A percentile compares a stretch with the other conserved stretches of the same genome.
Evolutionary conservation across 2,329 filamentous ascomycete species (phyloP).

Genomic region (Aphanoascus verrucosus): DNA sequence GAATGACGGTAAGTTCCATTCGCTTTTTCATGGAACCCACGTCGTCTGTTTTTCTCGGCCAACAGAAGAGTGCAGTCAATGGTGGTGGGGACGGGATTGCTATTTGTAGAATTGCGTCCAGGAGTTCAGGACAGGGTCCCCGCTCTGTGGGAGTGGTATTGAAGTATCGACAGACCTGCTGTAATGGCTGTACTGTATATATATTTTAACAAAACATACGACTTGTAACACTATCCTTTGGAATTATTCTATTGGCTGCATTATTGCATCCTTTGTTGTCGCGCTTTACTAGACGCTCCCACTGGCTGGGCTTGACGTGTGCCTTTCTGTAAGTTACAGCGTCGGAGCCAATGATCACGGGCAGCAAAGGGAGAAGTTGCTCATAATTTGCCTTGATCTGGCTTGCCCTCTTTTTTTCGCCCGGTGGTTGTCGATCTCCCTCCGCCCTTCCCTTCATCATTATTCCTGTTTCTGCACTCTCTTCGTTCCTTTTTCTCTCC

Average conservation of each 20-base stretch:
- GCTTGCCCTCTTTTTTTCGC: neutral
- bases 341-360: neutral
- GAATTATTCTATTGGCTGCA: neutral
- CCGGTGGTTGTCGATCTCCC: conserved; percentile 8
- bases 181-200: neutral
- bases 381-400: neutral
- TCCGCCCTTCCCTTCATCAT: conserved; percentile 9
- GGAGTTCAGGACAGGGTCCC: neutral
- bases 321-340: conserved; percentile 1
- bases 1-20: neutral
- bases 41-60: neutral
- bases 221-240: neutral
- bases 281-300: too few species aligned
- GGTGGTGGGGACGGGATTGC: neutral
- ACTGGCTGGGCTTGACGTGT: neutral
- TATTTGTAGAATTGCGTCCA: neutral
- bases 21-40: neutral
- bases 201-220: neutral
- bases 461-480: conserved; percentile 3
- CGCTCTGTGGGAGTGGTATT: neutral
- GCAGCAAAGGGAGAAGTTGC: neutral
- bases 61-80: neutral
- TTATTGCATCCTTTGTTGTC: neutral
- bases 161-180: neutral
- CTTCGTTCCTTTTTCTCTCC: neutral